These are phyloP conservation scores for Mycena citricolor DNA, from an alignment of 1,284 basidiomycete genomes.

Conservation along the genomic window DNA sequence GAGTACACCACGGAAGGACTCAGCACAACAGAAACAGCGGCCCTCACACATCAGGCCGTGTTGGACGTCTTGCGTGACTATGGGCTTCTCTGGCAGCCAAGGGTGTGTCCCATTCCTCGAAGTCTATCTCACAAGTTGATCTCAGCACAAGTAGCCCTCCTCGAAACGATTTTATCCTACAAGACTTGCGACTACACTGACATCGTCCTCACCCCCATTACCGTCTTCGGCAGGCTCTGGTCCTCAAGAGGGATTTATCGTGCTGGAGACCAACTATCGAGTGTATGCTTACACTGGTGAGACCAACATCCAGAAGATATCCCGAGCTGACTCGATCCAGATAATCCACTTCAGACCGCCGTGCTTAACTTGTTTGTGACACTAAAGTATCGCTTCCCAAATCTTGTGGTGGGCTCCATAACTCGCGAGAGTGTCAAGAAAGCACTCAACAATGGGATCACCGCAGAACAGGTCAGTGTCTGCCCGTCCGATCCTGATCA, in stretches of 20 bases:
- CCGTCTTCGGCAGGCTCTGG: conserved; percentile 62
- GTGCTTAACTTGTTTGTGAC: conserved; percentile 94
- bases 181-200: conserved; percentile 95
- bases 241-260: conserved; percentile 85
- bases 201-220: too few relatives aligned
- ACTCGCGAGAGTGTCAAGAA: conserved; percentile 95
- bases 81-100: conserved; percentile 85
- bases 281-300: conserved; percentile 98
- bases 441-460: conserved; percentile 93
- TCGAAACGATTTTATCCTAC: conserved; percentile 94
- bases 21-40: too few relatives aligned
- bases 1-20: too few relatives aligned
- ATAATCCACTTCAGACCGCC: conserved; percentile 94
- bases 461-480: conserved; percentile 82
- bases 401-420: conserved; percentile 92
- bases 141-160: too few relatives aligned
- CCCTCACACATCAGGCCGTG: conserved; percentile 86
- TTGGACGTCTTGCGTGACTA: conserved; percentile 89
- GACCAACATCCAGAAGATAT: too few relatives aligned
- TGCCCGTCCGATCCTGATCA: conserved; percentile 14
- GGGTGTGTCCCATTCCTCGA: conserved; percentile 40
- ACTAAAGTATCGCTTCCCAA: conserved; percentile 92
- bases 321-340: conserved; percentile 39
- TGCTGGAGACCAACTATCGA: conserved; percentile 98
- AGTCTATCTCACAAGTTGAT: conserved; percentile 72